Base-by-base conservation (phyloP, 768 basidiomycete species). In the Paxillus ammoniavirescens region DNA sequence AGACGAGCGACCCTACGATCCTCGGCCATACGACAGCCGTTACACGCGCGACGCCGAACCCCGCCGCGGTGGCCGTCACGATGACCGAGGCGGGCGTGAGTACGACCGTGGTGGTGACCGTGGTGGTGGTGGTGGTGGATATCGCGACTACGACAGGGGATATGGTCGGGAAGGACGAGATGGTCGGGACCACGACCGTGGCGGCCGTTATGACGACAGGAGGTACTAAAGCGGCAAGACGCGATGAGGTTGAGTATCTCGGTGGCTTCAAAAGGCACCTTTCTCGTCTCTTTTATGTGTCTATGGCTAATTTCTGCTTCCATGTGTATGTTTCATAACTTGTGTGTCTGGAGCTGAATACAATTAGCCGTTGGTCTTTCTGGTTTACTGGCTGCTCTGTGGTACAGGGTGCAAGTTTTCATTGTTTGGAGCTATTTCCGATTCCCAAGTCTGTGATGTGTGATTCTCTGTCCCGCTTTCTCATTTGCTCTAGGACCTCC, bases 1-100 rank as follows among this genome's bases (percentile, higher is more conserved):
- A 86, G 92, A 81, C 58, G 91, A 93, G 65, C 83, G 93, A 31
- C 91, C 84, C 1, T 97, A 98, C 65, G 91, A 94, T 67, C 93
- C 93, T 38, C 83, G 94, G 55, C 92, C 93, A 0, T 93, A 94
- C 68, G 91, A 95, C 71, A 85, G 84, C 59, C 89, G 91, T 60
- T 95, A 95, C 73, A 76, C 82, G 12, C 83, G 86, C 17, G 85
- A 84, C 57, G 69, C 75, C 47, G 84, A 87, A 38, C 75, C 78
- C 61, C 82, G 79, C 57, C 73, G 74, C 17, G 73, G 82, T n/a
- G 73, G 75, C 33, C 73, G 80, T 23, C 59, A 65, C 52, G 75
- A 75, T 3, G 75, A 73, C 5, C 68, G 64, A 33, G 31, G 31
- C 1, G 64, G 66, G 3, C 10, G 49, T 41, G 62, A 63, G 3